phyloP scores from a whole-genome alignment of 1,284 basidiomycete species.

The Melanopsichium pennsylvanicum region DNA sequence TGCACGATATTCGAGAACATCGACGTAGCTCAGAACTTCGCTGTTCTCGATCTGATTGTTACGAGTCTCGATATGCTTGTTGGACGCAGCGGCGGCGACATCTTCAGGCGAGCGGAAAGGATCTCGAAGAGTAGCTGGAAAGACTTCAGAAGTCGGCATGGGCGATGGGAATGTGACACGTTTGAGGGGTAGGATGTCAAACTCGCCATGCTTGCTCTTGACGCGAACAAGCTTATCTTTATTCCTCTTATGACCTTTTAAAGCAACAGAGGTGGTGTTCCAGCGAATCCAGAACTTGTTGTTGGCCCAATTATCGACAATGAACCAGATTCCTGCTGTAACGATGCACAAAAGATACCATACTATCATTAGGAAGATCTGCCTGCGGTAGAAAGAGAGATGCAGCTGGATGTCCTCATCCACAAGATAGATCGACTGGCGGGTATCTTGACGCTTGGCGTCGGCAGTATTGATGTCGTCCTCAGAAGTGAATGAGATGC shows the following conservation, averaged over 20 bases:
- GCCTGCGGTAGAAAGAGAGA: slow-evolving; percentile 37
- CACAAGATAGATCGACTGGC: slow-evolving; percentile 41
- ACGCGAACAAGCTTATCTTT: slow-evolving; percentile 29
- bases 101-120: slow-evolving; percentile 18
- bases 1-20: slow-evolving; percentile 80
- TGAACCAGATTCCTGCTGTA: slow-evolving; percentile 40
- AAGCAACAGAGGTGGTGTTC: slow-evolving; percentile 15
- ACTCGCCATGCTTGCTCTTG: slow-evolving; percentile 43
- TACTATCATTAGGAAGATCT: slow-evolving; percentile 11
- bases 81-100: slow-evolving; percentile 14
- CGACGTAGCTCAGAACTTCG: no score
- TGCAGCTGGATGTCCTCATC: slow-evolving; percentile 47
- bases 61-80: no score
- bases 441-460: neutral
- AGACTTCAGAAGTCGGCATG: slow-evolving; percentile 8
- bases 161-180: slow-evolving; percentile 19
- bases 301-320: slow-evolving; percentile 37
- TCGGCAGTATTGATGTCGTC: neutral
- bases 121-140: slow-evolving; percentile 16
- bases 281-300: slow-evolving; percentile 44
- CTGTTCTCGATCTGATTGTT: no score
- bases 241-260: slow-evolving; percentile 3
- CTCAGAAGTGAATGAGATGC: slow-evolving; percentile 12
- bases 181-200: slow-evolving; percentile 39
- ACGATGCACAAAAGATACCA: slow-evolving; percentile 43